Evolutionary conservation across 2,329 filamentous ascomycete species (phyloP).

Genomic region (Thelonectria olida): DNA sequence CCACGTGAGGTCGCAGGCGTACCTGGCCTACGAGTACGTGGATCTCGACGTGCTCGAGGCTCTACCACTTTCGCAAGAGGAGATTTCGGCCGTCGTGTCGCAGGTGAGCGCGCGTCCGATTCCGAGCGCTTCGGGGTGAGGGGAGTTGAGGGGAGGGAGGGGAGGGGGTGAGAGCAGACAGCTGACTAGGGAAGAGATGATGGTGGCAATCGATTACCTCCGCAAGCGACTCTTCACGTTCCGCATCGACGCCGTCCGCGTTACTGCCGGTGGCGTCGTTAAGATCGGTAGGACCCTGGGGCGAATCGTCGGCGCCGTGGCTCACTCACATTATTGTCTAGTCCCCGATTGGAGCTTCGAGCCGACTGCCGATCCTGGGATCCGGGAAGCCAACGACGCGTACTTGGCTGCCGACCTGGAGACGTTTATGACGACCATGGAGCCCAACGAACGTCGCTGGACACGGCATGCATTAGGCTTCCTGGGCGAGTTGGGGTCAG

Average conservation of each 20-base stretch:
- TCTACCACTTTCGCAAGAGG: background rate
- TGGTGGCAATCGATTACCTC: background rate
- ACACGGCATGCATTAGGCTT: background rate
- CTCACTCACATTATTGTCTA: background rate
- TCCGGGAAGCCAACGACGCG: background rate
- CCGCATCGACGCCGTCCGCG: background rate
- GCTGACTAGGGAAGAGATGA: background rate
- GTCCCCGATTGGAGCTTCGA: background rate
- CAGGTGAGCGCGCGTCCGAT: background rate
- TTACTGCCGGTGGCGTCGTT: background rate
- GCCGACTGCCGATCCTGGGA: background rate
- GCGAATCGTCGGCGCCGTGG: background rate
- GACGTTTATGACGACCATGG: background rate
- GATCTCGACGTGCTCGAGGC: background rate
- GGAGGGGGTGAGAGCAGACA: background rate
- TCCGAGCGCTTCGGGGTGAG: no score
- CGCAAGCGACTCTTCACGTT: background rate
- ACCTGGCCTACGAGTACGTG: background rate
- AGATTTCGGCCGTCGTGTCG: background rate
- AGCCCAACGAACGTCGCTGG: background rate
- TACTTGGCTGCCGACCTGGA: background rate
- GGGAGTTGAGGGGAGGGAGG: no score
- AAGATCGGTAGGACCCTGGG: background rate
- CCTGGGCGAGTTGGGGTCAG: background rate
- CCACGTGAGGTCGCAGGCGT: background rate